Percentiles rank a stretch among this genome's conserved stretches.
Conservation (phyloP, 2,329 filamentous ascomycete species). For the Aspergillus ustus region DNA sequence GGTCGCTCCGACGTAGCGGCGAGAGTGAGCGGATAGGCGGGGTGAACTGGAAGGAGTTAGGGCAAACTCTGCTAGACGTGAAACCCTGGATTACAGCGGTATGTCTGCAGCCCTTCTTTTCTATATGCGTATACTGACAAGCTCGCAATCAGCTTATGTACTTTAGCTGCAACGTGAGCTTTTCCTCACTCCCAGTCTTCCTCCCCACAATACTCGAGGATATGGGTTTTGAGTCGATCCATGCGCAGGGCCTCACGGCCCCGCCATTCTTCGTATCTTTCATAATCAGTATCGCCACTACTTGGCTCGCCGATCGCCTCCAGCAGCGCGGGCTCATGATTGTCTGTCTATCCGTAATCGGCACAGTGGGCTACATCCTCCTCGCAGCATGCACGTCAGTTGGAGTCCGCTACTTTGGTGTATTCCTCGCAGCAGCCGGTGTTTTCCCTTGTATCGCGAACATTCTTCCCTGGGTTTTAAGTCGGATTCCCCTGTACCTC, state of each 20-base stretch:
- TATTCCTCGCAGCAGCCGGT: constrained; percentile 62
- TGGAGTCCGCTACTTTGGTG: constrained; percentile 56
- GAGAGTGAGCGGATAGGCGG: constrained; percentile 46
- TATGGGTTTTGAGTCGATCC: constrained; percentile 70
- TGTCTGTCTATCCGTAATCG: constrained; percentile 59
- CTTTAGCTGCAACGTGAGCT: constrained; percentile 67
- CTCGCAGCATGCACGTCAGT: constrained; percentile 61
- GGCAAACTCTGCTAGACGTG: constrained; percentile 48
- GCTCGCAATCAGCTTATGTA: constrained; percentile 54
- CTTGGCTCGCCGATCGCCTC: constrained; percentile 68
- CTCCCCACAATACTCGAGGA: constrained; percentile 65
- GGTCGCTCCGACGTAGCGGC: constrained; percentile 60
- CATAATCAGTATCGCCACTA: constrained; percentile 63
- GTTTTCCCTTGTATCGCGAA: constrained; percentile 72
- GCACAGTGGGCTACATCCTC: constrained; percentile 67
- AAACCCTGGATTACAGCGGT: constrained; percentile 56
- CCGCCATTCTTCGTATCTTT: constrained; percentile 73
- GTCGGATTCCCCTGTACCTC: constrained; percentile 32
- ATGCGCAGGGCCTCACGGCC: constrained; percentile 73
- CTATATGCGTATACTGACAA: constrained; percentile 20
- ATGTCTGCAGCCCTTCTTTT: constrained; percentile 22
- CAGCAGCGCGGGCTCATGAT: constrained; percentile 68
- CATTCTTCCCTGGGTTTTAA: constrained; percentile 70
- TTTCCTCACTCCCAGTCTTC: constrained; percentile 68
- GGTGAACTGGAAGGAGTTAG: constrained; percentile 54